Evolutionary conservation across 345 rosid species (phyloP).

Genomic region (Euphorbia tirucalli): DNA sequence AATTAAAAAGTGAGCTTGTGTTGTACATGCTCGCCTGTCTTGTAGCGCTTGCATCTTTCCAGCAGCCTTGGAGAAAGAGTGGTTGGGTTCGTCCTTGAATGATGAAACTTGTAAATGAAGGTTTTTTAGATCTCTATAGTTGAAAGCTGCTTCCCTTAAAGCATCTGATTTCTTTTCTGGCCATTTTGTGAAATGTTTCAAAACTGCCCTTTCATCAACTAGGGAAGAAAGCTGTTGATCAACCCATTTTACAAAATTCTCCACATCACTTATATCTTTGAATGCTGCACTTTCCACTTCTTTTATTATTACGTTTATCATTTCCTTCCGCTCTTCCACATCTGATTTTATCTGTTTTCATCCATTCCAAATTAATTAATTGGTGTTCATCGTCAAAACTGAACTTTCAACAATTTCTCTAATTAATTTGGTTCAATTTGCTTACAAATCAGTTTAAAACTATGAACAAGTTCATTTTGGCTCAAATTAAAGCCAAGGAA

Average conservation of each 20-base stretch:
- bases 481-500: no score
- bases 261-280: conserved; percentile 65
- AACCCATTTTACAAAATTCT: conserved; percentile 75
- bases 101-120: conserved; percentile 62
- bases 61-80: conserved; percentile 40
- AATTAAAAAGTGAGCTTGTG: conserved; percentile 22
- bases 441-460: no score
- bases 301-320: conserved; percentile 56
- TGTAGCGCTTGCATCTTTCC: conserved; percentile 70
- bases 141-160: conserved; percentile 83
- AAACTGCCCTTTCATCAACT: conserved; percentile 93
- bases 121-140: conserved; percentile 55
- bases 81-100: conserved; percentile 58
- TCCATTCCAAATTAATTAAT: not conserved
- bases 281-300: conserved; percentile 70
- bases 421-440: no score
- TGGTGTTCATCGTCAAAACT: no score
- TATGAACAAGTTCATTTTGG: no score
- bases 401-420: no score
- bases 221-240: conserved; percentile 72
- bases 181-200: conserved; percentile 92
- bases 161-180: conserved; percentile 89
- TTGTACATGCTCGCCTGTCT: conserved; percentile 94
- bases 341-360: conserved; percentile 96
- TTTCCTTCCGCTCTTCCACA: conserved; percentile 66